Base-by-base conservation (phyloP, 352 stramenopile species). In the Globisporangium orthogonon region DNA sequence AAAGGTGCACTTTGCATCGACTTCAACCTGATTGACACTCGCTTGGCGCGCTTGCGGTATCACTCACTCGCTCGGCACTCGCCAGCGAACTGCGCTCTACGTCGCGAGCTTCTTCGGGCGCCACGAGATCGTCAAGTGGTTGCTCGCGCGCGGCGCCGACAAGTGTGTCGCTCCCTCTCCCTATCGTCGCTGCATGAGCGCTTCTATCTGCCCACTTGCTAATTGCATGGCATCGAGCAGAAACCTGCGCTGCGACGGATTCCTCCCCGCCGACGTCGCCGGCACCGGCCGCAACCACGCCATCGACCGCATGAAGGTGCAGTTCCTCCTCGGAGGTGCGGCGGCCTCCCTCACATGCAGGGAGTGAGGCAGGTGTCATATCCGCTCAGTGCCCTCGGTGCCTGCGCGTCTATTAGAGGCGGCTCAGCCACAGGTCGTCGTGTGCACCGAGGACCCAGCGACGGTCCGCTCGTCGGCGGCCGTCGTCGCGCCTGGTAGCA, bases 291-390 rank as follows among this genome's bases (percentile, higher is more conserved):
- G 64, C 7, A 17, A 45, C 13, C 62, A 86, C 59, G 31, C 62
- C 14, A 65, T 87, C 31, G 74, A 80, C 50, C 62, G 69, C 55
- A 91, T 89, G 81, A 89, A 89, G 62, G 73, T 86, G 40, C 69
- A 65, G 43, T 70, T 73, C 48, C 62, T 86, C 17, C 69, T 91
- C 17, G 56, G 67, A 71, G 77, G 81, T 91, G 50, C 23, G 64
- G 58, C 29, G 18, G 33, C 29, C 13, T 17, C 30, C 23, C 23
- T 23, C 23, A 23, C 23, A 23, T 23, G 23, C 23, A 23, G 23
- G 23, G 23, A 23, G 23, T 23, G 44, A 4, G 1, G n/a, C 14
- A 14, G 18, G 17, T 9, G 33, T 37, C 33, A 5, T 37, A 3
- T 37, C 10, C 33, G 33, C 6, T 37, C 23, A 23, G 23, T 23